A percentile compares a stretch with the other conserved stretches of the same genome.
Evolutionary conservation across 164 flowering plant genomes (phyloP).

Genomic region (Aristolochia fimbriata): DNA sequence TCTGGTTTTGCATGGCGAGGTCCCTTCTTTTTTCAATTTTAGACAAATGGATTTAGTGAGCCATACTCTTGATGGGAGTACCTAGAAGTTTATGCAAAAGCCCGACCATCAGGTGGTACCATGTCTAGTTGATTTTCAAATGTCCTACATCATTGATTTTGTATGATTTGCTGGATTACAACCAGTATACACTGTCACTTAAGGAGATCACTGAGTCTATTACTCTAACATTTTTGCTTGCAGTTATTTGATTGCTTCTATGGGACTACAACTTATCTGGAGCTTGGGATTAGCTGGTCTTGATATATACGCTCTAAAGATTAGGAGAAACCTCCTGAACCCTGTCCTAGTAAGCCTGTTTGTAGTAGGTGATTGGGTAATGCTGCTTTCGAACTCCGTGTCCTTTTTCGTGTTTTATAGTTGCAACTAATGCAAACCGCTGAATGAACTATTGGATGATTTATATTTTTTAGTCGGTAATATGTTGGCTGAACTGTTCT

Average conservation of each 20-base stretch:
- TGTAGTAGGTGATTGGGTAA: slow-evolving; percentile 89
- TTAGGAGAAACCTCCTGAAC: slow-evolving; percentile 58
- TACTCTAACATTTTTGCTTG: slow-evolving; percentile 5
- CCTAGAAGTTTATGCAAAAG: neutral
- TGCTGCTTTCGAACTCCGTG: neutral
- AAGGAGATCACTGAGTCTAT: neutral
- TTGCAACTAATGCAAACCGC: neutral
- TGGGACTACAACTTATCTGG: slow-evolving; percentile 86
- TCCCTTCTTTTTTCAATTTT: too few species aligned
- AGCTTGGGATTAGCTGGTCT: slow-evolving; percentile 82
- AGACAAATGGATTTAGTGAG: neutral
- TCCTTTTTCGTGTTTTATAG: neutral
- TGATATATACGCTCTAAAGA: slow-evolving; percentile 60
- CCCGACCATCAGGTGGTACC: neutral
- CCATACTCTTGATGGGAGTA: neutral
- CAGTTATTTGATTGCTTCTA: slow-evolving; percentile 85
- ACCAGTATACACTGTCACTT: neutral
- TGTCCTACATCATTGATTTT: neutral
- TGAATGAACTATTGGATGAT: neutral
- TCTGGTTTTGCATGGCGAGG: too few species aligned
- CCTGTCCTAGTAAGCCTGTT: slow-evolving; percentile 71
- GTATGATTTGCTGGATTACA: too few species aligned
- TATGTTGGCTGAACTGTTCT: neutral
- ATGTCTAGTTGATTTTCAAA: neutral
- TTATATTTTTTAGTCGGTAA: neutral